Conservation (phyloP, 1,284 basidiomycete genomes). For the Malassezia cuniculi region DNA sequence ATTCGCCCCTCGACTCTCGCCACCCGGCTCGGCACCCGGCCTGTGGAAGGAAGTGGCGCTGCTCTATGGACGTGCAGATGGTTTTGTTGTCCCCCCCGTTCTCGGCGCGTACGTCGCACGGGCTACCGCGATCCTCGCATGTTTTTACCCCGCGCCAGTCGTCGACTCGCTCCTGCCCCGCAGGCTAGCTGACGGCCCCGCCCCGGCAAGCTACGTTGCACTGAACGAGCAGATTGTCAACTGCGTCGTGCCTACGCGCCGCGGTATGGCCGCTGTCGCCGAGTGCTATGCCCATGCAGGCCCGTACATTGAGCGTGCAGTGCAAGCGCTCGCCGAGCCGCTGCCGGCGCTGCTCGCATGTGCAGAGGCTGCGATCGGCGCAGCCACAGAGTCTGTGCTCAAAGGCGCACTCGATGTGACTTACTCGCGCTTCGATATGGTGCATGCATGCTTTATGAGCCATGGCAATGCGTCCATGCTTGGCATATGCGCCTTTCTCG, state of each 20-base stretch:
- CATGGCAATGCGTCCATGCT: neutral
- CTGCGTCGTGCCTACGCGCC: conserved; percentile 3
- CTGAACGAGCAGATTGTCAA: neutral
- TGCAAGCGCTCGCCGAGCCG: neutral
- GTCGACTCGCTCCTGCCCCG: conserved; percentile 2
- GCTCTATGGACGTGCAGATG: conserved; percentile 2
- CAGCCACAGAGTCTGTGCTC: neutral
- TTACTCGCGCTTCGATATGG: conserved; percentile 9
- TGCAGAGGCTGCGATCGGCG: neutral
- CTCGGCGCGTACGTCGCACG: conserved; percentile 5
- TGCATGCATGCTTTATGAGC: conserved; percentile 6
- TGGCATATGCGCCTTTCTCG: conserved; percentile 3
- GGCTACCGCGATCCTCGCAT: conserved; percentile 5
- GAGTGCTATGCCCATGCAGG: neutral
- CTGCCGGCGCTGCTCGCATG: conserved; percentile 1
- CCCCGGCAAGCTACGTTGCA: neutral
- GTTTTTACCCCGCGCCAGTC: conserved; percentile 9
- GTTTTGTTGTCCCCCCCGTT: neutral
- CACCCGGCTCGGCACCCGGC: neutral
- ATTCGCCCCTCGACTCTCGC: neutral
- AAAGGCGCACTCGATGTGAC: neutral
- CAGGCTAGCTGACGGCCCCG: neutral
- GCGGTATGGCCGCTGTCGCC: conserved; percentile 1
- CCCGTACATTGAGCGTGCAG: neutral
- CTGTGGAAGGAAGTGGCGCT: conserved; percentile 7